phyloP scores from a whole-genome alignment of 352 stramenopile genomes.

The Phytophthora quininea region DNA sequence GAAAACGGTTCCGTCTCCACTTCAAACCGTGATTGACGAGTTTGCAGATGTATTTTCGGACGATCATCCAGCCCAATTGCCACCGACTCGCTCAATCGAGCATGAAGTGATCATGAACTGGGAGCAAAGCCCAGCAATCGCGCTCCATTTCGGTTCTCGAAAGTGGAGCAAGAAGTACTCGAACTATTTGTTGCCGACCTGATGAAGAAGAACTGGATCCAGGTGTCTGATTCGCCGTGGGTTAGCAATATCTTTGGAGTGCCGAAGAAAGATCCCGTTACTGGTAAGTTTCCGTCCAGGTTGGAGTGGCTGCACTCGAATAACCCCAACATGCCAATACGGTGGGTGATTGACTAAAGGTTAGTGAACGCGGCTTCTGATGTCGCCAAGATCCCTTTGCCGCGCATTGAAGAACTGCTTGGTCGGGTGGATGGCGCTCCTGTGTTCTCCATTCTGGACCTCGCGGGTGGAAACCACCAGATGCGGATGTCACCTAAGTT shows the following conservation, averaged over 20 bases:
- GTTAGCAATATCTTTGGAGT: constrained; percentile 17
- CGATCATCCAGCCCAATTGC: not conserved
- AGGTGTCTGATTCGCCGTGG: constrained; percentile 7
- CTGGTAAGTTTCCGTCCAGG: not conserved
- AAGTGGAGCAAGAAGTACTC: constrained; percentile 2
- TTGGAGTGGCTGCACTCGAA: constrained; percentile 1
- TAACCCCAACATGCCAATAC: constrained; percentile 3
- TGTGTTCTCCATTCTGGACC: constrained; percentile 28
- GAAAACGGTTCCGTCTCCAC: not conserved
- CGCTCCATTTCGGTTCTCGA: not conserved
- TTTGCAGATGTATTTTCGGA: constrained; percentile 1
- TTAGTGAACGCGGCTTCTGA: constrained; percentile 1
- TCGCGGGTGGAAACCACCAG: constrained; percentile 37
- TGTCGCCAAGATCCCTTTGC: constrained; percentile 18
- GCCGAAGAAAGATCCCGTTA: constrained; percentile 10
- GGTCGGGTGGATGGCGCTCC: constrained; percentile 7
- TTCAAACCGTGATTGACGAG: not conserved
- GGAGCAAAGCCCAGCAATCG: not conserved
- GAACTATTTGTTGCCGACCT: constrained; percentile 3
- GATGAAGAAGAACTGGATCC: constrained; percentile 13
- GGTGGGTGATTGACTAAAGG: constrained; percentile 5
- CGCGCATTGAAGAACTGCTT: constrained; percentile 19
- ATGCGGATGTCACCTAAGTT: constrained; percentile 21
- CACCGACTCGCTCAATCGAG: not conserved
- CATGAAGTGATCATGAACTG: not conserved